Base-by-base conservation (phyloP, 2,329 filamentous ascomycete genomes). In the Sordariomycetes sp. region DNA sequence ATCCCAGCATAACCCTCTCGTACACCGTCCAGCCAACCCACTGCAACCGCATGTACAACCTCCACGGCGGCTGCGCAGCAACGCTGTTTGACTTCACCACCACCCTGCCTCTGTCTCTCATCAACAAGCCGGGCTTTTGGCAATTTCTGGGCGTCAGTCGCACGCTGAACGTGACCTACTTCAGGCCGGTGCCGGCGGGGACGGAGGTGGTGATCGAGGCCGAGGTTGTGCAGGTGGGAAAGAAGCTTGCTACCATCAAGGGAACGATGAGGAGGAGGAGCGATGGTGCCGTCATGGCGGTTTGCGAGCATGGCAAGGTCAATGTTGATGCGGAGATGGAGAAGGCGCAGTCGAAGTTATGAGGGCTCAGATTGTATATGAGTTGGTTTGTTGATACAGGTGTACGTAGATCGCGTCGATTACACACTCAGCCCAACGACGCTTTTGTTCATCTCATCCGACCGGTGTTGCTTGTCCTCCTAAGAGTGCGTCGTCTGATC, bases 41-140 rank as follows among this genome's bases (percentile, higher is more conserved):
- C 57, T 66, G 61, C 52, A 79, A 79, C 53, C 55, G 62, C 6
- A 38, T 68, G 11, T 53, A 54, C 18, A 79, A 69, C 55, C 56
- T 81, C 35, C 75, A 80, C 47, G 75, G 75, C 34, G 76, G 75
- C 14, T 79, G 75, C 41, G 66, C 74, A 0, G 71, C 82, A 3
- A 79, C 79, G 1, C 55, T 86, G 4, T 79, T 85, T 43, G 82
- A 86, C 56, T 59, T 72, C 37, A 68, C 73, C 44, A 84, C 82
- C 0, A 74, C 73, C 4, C 51, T 74, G 14, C 63, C 75, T 4
- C 54, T 85, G 10, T 54, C 68, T 8, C 64, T 78, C 24, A 53
- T 80, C 33, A 67, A 68, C 29, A 59, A 59, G 16, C 72, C 71
- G 0, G 79, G 76, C 6, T 75, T 69, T 50, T 83, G 80, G 71